Conservation (phyloP, 1,284 basidiomycete species). For the Cryptococcus maquisensis region DNA sequence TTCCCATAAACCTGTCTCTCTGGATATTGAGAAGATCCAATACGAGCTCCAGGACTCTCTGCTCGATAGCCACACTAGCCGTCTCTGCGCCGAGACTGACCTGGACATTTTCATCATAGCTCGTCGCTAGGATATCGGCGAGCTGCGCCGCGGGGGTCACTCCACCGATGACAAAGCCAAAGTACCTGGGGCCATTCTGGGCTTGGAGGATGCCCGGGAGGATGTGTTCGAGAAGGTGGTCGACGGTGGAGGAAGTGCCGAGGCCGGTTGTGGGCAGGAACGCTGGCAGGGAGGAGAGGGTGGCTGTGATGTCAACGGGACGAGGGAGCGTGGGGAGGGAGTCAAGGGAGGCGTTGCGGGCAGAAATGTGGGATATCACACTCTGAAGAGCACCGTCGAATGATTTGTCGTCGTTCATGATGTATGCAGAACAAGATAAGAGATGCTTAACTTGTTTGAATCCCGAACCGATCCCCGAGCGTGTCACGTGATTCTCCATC, state of each 20-base stretch:
- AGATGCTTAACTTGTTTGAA: no score
- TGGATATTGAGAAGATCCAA: conserved; percentile 50
- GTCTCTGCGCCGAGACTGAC: conserved; percentile 49
- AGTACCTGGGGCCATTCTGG: conserved; percentile 52
- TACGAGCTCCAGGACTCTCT: conserved; percentile 48
- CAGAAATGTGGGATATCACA: no score
- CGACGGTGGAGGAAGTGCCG: neutral
- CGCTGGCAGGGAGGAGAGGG: neutral
- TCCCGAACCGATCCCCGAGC: no score
- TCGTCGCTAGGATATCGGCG: conserved; percentile 45
- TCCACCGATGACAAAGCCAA: conserved; percentile 54
- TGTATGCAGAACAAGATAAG: no score
- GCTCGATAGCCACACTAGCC: conserved; percentile 49
- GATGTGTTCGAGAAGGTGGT: neutral
- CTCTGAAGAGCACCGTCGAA: no score
- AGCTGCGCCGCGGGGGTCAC: conserved; percentile 50
- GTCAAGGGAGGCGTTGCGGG: neutral
- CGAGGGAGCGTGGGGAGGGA: neutral
- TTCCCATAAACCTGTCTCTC: conserved; percentile 40
- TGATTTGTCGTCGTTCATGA: no score
- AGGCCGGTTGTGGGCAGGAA: neutral
- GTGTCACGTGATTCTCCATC: no score
- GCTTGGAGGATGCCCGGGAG: conserved; percentile 46
- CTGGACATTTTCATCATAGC: conserved; percentile 53
- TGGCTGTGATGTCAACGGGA: neutral